A percentile compares a stretch with the other conserved stretches of the same genome.
Evolutionary conservation across 2,329 filamentous ascomycete species (phyloP).

Genomic region (Thelonectria discophora): DNA sequence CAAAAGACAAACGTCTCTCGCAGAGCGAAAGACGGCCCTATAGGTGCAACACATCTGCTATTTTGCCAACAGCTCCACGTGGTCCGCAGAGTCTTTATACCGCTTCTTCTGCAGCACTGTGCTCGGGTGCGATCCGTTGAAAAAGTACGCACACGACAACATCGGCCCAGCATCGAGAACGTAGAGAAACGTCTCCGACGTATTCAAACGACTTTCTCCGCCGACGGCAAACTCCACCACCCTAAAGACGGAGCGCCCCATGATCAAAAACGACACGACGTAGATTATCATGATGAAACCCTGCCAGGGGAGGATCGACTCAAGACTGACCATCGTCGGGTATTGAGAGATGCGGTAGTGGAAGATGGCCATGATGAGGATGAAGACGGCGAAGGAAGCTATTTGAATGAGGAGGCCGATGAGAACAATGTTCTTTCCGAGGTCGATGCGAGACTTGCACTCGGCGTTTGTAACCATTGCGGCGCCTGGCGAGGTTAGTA

Average conservation of each 20-base stretch:
- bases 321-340: conserved; percentile 22
- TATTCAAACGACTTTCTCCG: conserved; percentile 3
- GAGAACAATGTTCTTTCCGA: conserved; percentile 59
- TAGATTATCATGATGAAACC: conserved; percentile 48
- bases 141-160: background rate
- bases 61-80: too few relatives aligned
- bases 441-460: conserved; percentile 33
- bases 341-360: conserved; percentile 42
- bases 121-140: background rate
- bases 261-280: conserved; percentile 47
- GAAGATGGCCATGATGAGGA: conserved; percentile 55
- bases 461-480: conserved; percentile 37
- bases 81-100: background rate
- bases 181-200: conserved; percentile 6
- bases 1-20: too few relatives aligned
- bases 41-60: too few relatives aligned
- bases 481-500: conserved; percentile 1
- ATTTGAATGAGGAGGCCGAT: conserved; percentile 64
- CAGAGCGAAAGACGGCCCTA: too few relatives aligned
- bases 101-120: background rate
- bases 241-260: conserved; percentile 40
- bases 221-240: conserved; percentile 13
- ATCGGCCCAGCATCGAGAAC: conserved; percentile 1
- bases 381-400: conserved; percentile 61
- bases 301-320: conserved; percentile 40